These are phyloP conservation scores for Aspergillus tubingensis DNA, from an alignment of 2,329 filamentous ascomycete genomes.

Conservation along the genomic window DNA sequence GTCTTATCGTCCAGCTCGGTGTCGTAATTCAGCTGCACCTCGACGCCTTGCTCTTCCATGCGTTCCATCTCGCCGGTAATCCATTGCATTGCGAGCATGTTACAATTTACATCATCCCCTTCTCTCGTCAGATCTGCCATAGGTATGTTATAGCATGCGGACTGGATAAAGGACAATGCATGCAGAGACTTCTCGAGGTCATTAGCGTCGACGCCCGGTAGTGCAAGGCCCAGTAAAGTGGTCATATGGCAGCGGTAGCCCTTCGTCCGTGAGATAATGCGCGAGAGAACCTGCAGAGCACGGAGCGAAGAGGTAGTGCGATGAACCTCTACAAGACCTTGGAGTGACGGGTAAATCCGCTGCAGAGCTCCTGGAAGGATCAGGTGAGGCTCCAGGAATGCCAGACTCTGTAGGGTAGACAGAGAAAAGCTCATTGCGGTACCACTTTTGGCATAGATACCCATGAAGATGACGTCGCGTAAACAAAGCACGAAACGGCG, in stretches of 20 bases:
- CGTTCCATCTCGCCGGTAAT: conserved; percentile 91
- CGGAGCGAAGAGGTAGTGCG: conserved; percentile 91
- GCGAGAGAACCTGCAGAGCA: conserved; percentile 86
- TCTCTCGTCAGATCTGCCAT: conserved; percentile 78
- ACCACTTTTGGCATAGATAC: conserved; percentile 92
- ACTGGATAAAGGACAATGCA: conserved; percentile 91
- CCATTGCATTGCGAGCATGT: conserved; percentile 83
- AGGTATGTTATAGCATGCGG: conserved; percentile 93
- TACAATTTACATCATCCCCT: conserved; percentile 68
- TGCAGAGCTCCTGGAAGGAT: conserved; percentile 92
- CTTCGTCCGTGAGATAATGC: conserved; percentile 87
- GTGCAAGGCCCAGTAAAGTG: conserved; percentile 82
- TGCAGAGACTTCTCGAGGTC: conserved; percentile 95
- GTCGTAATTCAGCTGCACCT: conserved; percentile 82
- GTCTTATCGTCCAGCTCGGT: conserved; percentile 80
- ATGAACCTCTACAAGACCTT: conserved; percentile 95
- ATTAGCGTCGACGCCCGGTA: conserved; percentile 96
- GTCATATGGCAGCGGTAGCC: conserved; percentile 97
- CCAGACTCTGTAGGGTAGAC: conserved; percentile 82
- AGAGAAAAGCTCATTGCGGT: conserved; percentile 91
- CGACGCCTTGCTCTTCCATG: conserved; percentile 84
- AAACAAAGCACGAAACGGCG: conserved; percentile 85
- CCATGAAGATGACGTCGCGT: conserved; percentile 95
- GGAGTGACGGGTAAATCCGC: conserved; percentile 93
- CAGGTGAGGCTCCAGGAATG: conserved; percentile 86